phyloP scores from a whole-genome alignment of 1,284 basidiomycete species.

The Pseudozyma sp. region DNA sequence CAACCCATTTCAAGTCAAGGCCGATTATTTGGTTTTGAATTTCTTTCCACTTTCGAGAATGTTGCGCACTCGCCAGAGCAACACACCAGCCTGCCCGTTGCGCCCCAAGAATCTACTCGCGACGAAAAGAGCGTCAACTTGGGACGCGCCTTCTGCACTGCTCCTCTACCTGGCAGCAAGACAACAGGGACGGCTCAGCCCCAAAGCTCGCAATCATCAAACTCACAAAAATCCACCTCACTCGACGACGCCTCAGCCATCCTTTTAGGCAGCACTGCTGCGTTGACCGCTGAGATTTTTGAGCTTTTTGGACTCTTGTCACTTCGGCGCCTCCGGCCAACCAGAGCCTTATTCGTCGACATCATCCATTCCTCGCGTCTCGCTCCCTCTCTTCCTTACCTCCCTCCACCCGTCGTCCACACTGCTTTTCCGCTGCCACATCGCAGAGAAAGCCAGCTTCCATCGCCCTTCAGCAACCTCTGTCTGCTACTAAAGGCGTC shows the following conservation, averaged over 20 bases:
- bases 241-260: background rate
- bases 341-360: background rate
- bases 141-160: background rate
- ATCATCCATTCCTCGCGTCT: background rate
- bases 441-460: slow-evolving; percentile 7
- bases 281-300: background rate
- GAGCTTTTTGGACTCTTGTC: slow-evolving; percentile 51
- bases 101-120: background rate
- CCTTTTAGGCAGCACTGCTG: background rate
- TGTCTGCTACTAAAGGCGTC: background rate
- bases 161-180: background rate
- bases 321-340: background rate
- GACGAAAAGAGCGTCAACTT: background rate
- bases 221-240: background rate
- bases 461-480: background rate
- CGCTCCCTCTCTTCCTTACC: background rate
- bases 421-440: slow-evolving; percentile 2
- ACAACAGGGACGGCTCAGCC: background rate
- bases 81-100: background rate
- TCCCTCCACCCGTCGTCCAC: slow-evolving; percentile 6
- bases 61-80: background rate
- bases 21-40: too few relatives aligned
- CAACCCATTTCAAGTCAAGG: too few relatives aligned
- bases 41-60: too few relatives aligned
- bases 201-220: background rate